A percentile compares a stretch with the other conserved stretches of the same genome.
Evolutionary conservation across 2,329 filamentous ascomycete genomes (phyloP).

Genomic region (Penicillium sp.): DNA sequence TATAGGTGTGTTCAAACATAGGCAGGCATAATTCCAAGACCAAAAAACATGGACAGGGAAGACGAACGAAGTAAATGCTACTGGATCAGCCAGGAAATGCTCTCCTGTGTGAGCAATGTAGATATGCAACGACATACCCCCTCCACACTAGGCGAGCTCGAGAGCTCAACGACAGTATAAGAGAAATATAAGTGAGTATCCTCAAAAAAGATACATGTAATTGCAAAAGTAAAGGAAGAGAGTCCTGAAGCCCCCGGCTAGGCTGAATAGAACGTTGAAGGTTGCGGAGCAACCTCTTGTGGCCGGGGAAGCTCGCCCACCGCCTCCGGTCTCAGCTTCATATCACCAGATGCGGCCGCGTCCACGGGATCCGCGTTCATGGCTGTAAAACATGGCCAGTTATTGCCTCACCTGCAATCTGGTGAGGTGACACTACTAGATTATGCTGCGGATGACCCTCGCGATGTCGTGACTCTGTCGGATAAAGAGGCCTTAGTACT

Average conservation of each 20-base stretch:
- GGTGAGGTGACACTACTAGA: constrained; percentile 39
- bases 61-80: constrained; percentile 70
- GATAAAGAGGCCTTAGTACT: constrained; percentile 66
- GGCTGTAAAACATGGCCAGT: constrained; percentile 34
- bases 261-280: constrained; percentile 2
- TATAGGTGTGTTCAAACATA: constrained; percentile 1
- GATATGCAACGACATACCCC: constrained; percentile 80
- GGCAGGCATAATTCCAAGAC: neutral
- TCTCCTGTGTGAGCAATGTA: constrained; percentile 92
- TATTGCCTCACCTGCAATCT: constrained; percentile 33
- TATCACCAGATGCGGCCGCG: constrained; percentile 32
- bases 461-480: constrained; percentile 58
- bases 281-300: constrained; percentile 4
- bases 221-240: neutral
- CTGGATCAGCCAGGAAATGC: constrained; percentile 74
- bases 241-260: constrained; percentile 19
- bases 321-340: constrained; percentile 20
- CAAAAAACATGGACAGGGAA: neutral
- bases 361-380: constrained; percentile 35
- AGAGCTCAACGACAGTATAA: constrained; percentile 24
- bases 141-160: constrained; percentile 32
- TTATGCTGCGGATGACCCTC: constrained; percentile 45
- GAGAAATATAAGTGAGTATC: constrained; percentile 20
- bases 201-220: constrained; percentile 16
- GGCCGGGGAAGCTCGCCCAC: constrained; percentile 19